These are phyloP conservation scores for Cryptosporidium viatorum DNA, from an alignment of 169 alveolate genomes.

Conservation along the genomic window DNA sequence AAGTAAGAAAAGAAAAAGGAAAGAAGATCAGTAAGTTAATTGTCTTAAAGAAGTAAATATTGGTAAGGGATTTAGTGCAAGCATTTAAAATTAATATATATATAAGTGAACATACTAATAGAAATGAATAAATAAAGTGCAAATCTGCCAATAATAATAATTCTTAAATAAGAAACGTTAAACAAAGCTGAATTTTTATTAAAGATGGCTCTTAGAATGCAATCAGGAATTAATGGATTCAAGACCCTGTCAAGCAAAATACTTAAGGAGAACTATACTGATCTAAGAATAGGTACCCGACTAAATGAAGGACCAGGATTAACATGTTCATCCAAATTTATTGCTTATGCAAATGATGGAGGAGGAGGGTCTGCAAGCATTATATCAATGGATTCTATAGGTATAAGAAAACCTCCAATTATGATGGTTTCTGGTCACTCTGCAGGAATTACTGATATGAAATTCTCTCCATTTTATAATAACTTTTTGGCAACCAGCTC, in stretches of 20 bases:
- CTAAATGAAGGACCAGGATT: slow-evolving; percentile 50
- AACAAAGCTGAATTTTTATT: not conserved
- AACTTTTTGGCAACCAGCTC: slow-evolving; percentile 64
- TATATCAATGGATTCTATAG: slow-evolving; percentile 50
- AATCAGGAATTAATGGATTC: slow-evolving; percentile 8
- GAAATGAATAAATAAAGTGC: not conserved
- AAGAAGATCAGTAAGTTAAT: not conserved
- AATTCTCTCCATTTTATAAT: slow-evolving; percentile 59
- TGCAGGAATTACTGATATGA: slow-evolving; percentile 69
- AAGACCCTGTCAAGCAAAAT: slow-evolving; percentile 31
- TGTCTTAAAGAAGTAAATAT: not conserved
- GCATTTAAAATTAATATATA: no score
- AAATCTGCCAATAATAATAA: not conserved
- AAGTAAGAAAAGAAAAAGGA: not conserved
- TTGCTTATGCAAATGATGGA: slow-evolving; percentile 76
- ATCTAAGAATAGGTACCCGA: slow-evolving; percentile 64
- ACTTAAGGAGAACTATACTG: slow-evolving; percentile 41
- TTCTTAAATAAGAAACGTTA: not conserved
- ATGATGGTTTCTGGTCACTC: slow-evolving; percentile 68
- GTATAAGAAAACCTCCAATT: slow-evolving; percentile 68
- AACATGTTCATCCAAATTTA: slow-evolving; percentile 53
- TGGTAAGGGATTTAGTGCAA: not conserved
- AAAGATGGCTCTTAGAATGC: slow-evolving; percentile 5
- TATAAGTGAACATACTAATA: not conserved
- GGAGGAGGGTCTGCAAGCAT: slow-evolving; percentile 72